These are phyloP conservation scores for Lepidium aucheri DNA, from an alignment of 345 rosid species.

Conservation along the genomic window DNA sequence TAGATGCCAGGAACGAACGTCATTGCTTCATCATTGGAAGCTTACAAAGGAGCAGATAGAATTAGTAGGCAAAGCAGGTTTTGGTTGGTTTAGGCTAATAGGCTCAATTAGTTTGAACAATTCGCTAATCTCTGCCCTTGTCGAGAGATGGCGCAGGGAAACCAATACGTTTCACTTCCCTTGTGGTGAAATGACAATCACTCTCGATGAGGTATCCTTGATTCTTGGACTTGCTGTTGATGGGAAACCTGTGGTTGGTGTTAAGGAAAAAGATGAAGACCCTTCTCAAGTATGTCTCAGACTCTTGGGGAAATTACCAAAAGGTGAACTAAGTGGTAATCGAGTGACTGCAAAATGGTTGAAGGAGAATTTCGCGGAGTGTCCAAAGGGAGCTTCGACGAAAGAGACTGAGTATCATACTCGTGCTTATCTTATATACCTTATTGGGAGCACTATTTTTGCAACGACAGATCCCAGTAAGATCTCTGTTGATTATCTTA, in stretches of 20 bases:
- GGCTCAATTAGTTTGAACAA: slow-evolving; percentile 69
- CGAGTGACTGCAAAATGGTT: slow-evolving; percentile 71
- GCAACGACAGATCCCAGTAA: slow-evolving; percentile 72
- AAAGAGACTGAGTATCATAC: slow-evolving; percentile 50
- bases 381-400: slow-evolving; percentile 44
- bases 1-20: slow-evolving; percentile 69
- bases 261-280: slow-evolving; percentile 31
- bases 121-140: slow-evolving; percentile 65
- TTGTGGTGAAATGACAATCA: slow-evolving; percentile 71
- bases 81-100: slow-evolving; percentile 54
- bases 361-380: slow-evolving; percentile 57
- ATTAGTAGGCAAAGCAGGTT: slow-evolving; percentile 63
- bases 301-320: slow-evolving; percentile 49
- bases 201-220: slow-evolving; percentile 51
- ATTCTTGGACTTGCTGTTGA: slow-evolving; percentile 58
- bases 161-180: slow-evolving; percentile 66
- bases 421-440: slow-evolving; percentile 63
- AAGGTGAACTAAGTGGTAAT: slow-evolving; percentile 54
- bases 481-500: slow-evolving; percentile 64
- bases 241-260: slow-evolving; percentile 63
- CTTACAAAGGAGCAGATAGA: slow-evolving; percentile 48
- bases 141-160: slow-evolving; percentile 72
- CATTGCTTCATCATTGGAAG: slow-evolving; percentile 68
- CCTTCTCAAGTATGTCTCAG: slow-evolving; percentile 48
- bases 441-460: slow-evolving; percentile 68